These are phyloP conservation scores for Pseudocercospora vitis DNA, from an alignment of 2,329 filamentous ascomycete genomes.

Conservation along the genomic window DNA sequence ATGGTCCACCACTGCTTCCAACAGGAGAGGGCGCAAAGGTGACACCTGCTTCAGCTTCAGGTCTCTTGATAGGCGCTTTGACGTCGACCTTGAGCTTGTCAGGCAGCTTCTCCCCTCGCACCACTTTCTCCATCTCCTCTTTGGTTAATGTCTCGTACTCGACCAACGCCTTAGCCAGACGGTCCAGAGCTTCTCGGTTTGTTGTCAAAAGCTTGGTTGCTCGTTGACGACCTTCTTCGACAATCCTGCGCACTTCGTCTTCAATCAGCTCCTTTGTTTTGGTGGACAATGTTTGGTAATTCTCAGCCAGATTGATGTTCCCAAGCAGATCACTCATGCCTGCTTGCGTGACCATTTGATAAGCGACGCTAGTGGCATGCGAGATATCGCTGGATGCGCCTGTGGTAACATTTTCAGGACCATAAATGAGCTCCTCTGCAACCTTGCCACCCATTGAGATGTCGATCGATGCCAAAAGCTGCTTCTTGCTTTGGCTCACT, in stretches of 20 bases:
- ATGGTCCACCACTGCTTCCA: not conserved
- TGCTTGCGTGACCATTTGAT: constrained; percentile 81
- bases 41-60: constrained; percentile 43
- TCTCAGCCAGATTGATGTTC: constrained; percentile 80
- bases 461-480: constrained; percentile 79
- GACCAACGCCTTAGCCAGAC: constrained; percentile 82
- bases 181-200: constrained; percentile 80
- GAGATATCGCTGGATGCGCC: constrained; percentile 83
- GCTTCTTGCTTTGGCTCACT: constrained; percentile 80
- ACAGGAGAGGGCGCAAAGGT: constrained; percentile 2
- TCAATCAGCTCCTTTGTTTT: constrained; percentile 88
- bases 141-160: constrained; percentile 92
- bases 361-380: constrained; percentile 76
- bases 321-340: constrained; percentile 89
- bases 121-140: constrained; percentile 85
- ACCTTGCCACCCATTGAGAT: constrained; percentile 83
- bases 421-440: constrained; percentile 88
- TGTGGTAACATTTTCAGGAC: constrained; percentile 85
- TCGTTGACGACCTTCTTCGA: constrained; percentile 77
- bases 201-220: constrained; percentile 69
- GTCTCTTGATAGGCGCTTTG: constrained; percentile 66
- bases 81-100: constrained; percentile 62
- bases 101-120: constrained; percentile 78
- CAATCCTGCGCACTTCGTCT: constrained; percentile 77
- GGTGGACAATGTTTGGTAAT: constrained; percentile 78